These are phyloP conservation scores for Entonaema liquescens DNA, from an alignment of 495 filamentous ascomycete species.

Conservation along the genomic window DNA sequence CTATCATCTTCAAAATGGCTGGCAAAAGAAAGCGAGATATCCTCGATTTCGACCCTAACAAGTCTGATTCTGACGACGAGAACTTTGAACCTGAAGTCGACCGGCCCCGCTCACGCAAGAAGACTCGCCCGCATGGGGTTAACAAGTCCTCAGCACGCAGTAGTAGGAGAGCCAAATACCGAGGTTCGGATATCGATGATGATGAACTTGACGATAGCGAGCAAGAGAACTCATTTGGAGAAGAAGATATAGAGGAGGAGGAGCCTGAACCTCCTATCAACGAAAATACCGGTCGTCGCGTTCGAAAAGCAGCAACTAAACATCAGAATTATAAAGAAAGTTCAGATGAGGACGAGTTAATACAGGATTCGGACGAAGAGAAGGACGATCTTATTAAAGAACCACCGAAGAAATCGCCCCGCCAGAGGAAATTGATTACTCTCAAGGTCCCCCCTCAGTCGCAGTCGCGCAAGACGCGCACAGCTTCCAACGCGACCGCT, in stretches of 20 bases:
- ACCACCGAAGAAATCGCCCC: slow-evolving; percentile 37
- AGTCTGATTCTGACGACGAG: slow-evolving; percentile 84
- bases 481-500: slow-evolving; percentile 15
- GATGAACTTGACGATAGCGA: slow-evolving; percentile 69
- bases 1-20: slow-evolving; percentile 50
- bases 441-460: slow-evolving; percentile 32
- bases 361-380: slow-evolving; percentile 46
- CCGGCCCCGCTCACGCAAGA: slow-evolving; percentile 56
- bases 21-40: slow-evolving; percentile 69
- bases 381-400: slow-evolving; percentile 39
- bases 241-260: slow-evolving; percentile 68
- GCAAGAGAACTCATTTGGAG: slow-evolving; percentile 66
- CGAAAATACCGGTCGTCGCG: slow-evolving; percentile 70
- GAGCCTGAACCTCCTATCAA: slow-evolving; percentile 69
- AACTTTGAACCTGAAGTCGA: slow-evolving; percentile 69
- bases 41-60: slow-evolving; percentile 79
- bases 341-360: slow-evolving; percentile 47
- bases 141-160: slow-evolving; percentile 49
- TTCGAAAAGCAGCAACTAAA: slow-evolving; percentile 67
- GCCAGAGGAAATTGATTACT: slow-evolving; percentile 43
- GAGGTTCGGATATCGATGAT: slow-evolving; percentile 72
- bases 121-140: slow-evolving; percentile 45
- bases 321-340: slow-evolving; percentile 59
- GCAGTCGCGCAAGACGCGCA: slow-evolving; percentile 30
- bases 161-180: slow-evolving; percentile 51